Evolutionary conservation across 225 moss, liverwort and hornwort genomes (phyloP), one percentile per base, ranked within the genome.

Genomic region (Sphagnum contortum): DNA sequence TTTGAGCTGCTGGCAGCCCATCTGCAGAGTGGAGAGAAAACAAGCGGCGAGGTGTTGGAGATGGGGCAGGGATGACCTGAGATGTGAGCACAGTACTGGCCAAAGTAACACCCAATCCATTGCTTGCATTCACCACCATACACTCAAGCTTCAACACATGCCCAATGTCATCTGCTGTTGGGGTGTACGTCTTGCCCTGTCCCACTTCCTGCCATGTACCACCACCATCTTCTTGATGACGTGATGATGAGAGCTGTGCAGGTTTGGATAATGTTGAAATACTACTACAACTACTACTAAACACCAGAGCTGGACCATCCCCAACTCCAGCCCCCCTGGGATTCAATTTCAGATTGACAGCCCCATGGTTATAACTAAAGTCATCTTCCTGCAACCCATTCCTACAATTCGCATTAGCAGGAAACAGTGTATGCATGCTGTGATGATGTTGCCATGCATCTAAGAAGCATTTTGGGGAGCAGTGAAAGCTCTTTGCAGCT

Each of bases 321-420:
- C 8, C 12, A 7, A 12, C 12, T 55, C 9, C 2, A 2, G 54
- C 1, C 54, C 54, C 12, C 54, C 54, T 12, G 54, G 29, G 0
- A 29, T 29, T 29, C 29, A 29, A 29, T 29, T 29, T 29, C 29
- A 83, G 57, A 13, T 79, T 74, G 48, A 76, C 83, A 62, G 29
- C 29, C 29, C 29, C 29, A 29, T 29, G 29, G 29, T 29, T 29
- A 29, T 29, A 0, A 29, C 29, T 79, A 79, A 7, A 76, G 62
- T 96, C 92, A 47, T 95, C 94, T 60, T 96, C 92, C 69, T 96
- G 92, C 1, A 85, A 69, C 50, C 95, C 92, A 70, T 96, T 96
- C 75, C 92, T 92, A 68, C 90, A 90, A 58, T 88, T 87, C 64
- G 86, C 88, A 2, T 72, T 69, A 6, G 90, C 78, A 8, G 95